Evolutionary conservation across 2,329 filamentous ascomycete genomes (phyloP), one percentile per base, ranked within the genome.

Genomic region (Aspergillus ruber): DNA sequence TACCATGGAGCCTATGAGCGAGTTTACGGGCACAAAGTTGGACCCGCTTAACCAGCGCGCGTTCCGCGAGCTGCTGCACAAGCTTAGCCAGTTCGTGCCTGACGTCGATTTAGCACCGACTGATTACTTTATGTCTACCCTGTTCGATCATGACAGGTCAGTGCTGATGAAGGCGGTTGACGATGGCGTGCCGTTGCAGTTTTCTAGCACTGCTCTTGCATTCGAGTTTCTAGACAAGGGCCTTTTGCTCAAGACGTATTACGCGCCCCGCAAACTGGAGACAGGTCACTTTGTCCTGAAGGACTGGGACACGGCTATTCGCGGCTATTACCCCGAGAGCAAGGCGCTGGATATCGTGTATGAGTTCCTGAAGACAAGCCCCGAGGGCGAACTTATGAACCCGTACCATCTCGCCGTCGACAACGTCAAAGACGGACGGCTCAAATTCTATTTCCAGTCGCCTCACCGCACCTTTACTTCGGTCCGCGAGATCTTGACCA

Each of bases 1-100:
- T 51, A 50, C 13, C 48, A 51, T 9, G 7, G 49, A 49, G 29
- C 20, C 49, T 3, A 49, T 51, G 20, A 33, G 23, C 33, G 15
- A 35, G 33, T n/a, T n/a, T 4, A n/a, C 33, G 13, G 33, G 33
- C 33, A 35, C 33, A 17, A 9, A n/a, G 1, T n/a, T 17, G 13
- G 33, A 35, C 33, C 33, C 33, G 33, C 33, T 35, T 6, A 35
- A 35, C 33, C 33, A 35, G 13, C 13, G 3, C 8, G 13, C 33
- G 7, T n/a, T 17, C 6, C 33, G 13, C 6, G 33, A 35, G 13
- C 8, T n/a, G 13, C 13, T 35, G 8, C 13, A 35, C 13, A 35
- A 35, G n/a, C 13, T 35, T 6, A 35, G 13, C 15, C 33, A 35
- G 6, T n/a, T 35, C 6, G 13, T 35, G 13, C 33, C 33, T 2